Conservation (phyloP, 768 basidiomycete species). For the Boletus speciosus region DNA sequence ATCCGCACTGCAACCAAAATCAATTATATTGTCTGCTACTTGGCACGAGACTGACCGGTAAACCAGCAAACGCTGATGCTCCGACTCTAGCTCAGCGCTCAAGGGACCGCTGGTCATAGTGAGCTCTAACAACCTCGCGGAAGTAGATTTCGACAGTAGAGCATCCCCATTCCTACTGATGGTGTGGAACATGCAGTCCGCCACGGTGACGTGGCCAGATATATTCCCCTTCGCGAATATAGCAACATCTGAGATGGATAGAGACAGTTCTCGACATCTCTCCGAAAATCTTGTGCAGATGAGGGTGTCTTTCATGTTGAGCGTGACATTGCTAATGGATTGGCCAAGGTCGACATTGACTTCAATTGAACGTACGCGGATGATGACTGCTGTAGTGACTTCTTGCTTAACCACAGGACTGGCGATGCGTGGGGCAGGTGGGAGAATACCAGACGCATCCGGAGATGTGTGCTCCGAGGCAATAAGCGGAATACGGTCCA, state of each 20-base stretch:
- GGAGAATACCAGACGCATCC: conserved; percentile 17
- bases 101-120: conserved; percentile 72
- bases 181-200: conserved; percentile 74
- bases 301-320: conserved; percentile 62
- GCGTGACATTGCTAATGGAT: conserved; percentile 68
- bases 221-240: conserved; percentile 64
- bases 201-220: conserved; percentile 63
- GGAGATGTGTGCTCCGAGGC: conserved; percentile 36
- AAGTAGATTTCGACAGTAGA: conserved; percentile 30
- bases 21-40: background rate
- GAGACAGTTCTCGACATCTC: conserved; percentile 55
- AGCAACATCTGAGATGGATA: conserved; percentile 56
- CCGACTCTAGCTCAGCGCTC: conserved; percentile 66
- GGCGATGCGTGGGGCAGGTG: conserved; percentile 11
- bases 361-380: conserved; percentile 70
- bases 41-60: conserved; percentile 55
- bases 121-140: conserved; percentile 63
- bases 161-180: conserved; percentile 52
- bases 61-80: conserved; percentile 68
- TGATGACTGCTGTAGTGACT: conserved; percentile 58
- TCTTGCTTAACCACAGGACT: conserved; percentile 33
- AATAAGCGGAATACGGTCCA: conserved; percentile 81
- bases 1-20: conserved; percentile 53
- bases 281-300: conserved; percentile 67
- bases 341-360: conserved; percentile 83